Evolutionary conservation across 257 asterid species (phyloP).

Genomic region (Solanum sparsipilum): DNA sequence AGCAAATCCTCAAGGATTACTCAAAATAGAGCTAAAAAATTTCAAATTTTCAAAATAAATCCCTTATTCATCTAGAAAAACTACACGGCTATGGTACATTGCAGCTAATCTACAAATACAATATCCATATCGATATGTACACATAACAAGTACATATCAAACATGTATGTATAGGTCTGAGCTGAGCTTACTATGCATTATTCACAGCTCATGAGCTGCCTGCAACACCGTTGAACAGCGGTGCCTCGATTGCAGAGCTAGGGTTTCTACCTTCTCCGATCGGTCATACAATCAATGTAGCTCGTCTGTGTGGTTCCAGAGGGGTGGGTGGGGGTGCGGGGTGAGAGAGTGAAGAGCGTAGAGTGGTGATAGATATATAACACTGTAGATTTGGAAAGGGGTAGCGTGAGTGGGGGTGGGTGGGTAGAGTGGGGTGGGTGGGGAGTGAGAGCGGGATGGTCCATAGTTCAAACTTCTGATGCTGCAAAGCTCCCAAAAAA

Average conservation of each 20-base stretch:
- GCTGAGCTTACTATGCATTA: constrained; percentile 31
- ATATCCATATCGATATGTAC: background rate
- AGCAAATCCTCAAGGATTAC: background rate
- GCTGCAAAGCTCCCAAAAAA: constrained; percentile 1
- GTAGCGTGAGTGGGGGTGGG: background rate
- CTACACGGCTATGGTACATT: background rate
- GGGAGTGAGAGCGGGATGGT: constrained; percentile 64
- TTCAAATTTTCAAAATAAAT: background rate
- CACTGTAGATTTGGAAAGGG: background rate
- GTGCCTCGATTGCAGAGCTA: constrained; percentile 17
- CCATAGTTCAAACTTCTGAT: constrained; percentile 41
- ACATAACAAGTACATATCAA: background rate
- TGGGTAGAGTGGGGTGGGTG: background rate
- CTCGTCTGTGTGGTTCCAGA: background rate
- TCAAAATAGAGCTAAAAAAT: constrained; percentile 10
- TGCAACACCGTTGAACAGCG: background rate
- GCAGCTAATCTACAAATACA: background rate
- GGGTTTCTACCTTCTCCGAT: constrained; percentile 22
- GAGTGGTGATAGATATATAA: constrained; percentile 3
- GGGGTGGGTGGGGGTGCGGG: constrained; percentile 11
- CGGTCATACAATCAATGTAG: constrained; percentile 15
- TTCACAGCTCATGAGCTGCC: constrained; percentile 15
- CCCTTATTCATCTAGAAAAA: background rate
- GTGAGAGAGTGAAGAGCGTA: constrained; percentile 13
- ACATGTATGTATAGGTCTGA: background rate